These are phyloP conservation scores for Rubia occidens DNA, from an alignment of 305 asterid genomes.

Conservation along the genomic window DNA sequence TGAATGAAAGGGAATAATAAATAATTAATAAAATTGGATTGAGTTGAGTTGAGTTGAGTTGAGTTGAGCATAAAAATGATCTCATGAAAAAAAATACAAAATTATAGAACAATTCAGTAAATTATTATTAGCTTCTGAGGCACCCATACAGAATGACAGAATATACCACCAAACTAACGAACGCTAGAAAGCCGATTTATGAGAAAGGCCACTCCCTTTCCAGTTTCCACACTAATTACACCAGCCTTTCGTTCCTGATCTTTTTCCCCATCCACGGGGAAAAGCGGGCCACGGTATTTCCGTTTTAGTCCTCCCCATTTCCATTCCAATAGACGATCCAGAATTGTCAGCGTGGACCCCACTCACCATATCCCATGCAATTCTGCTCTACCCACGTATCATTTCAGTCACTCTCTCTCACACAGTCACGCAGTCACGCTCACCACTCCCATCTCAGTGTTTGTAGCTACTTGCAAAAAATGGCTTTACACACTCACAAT, in stretches of 20 bases:
- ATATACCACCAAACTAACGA: neutral
- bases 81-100: too few relatives aligned
- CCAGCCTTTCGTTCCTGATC: slow-evolving; percentile 15
- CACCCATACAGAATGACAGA: too few relatives aligned
- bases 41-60: too few relatives aligned
- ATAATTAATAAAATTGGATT: too few relatives aligned
- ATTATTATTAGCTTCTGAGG: too few relatives aligned
- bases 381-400: slow-evolving; percentile 14
- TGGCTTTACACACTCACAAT: neutral
- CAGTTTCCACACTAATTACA: neutral
- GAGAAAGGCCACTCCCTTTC: neutral
- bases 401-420: neutral
- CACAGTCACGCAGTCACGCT: neutral
- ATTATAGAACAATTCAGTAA: too few relatives aligned
- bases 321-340: slow-evolving; percentile 3
- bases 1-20: too few relatives aligned
- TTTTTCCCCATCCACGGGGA: slow-evolving; percentile 3
- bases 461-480: neutral
- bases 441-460: neutral
- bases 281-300: neutral
- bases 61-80: too few relatives aligned
- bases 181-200: neutral
- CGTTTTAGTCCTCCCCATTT: neutral
- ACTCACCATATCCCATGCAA: slow-evolving; percentile 8
- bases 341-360: slow-evolving; percentile 12